These are phyloP conservation scores for Kalmusia sp. DNA, from an alignment of 2,329 filamentous ascomycete genomes.

Conservation along the genomic window DNA sequence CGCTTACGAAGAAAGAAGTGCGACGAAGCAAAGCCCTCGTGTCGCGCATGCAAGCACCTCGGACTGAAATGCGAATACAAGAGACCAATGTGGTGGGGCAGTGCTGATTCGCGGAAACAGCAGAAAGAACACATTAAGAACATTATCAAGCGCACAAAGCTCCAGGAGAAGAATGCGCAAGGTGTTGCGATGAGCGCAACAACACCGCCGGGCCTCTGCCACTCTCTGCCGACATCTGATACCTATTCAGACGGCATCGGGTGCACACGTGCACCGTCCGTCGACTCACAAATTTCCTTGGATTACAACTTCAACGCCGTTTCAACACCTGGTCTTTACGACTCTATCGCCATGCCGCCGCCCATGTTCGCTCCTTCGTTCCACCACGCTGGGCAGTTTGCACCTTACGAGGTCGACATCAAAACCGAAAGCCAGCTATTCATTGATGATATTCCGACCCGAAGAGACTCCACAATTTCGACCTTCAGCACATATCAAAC, in stretches of 20 bases:
- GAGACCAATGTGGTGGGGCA: slow-evolving; percentile 96
- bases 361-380: slow-evolving; percentile 52
- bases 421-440: slow-evolving; percentile 95
- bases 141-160: slow-evolving; percentile 96
- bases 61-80: slow-evolving; percentile 94
- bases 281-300: slow-evolving; percentile 77
- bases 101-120: slow-evolving; percentile 80
- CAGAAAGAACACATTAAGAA: slow-evolving; percentile 97
- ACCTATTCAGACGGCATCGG: slow-evolving; percentile 78
- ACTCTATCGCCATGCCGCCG: slow-evolving; percentile 64
- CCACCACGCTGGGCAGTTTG: slow-evolving; percentile 65
- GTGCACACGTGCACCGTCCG: slow-evolving; percentile 74
- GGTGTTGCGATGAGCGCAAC: slow-evolving; percentile 57
- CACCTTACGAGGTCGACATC: slow-evolving; percentile 92
- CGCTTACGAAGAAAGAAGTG: slow-evolving; percentile 74
- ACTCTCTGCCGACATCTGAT: slow-evolving; percentile 81
- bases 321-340: slow-evolving; percentile 63
- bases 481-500: slow-evolving; percentile 92
- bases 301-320: slow-evolving; percentile 72
- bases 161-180: slow-evolving; percentile 79
- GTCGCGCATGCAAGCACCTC: slow-evolving; percentile 72
- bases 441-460: slow-evolving; percentile 85
- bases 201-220: slow-evolving; percentile 80
- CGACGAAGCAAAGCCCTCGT: slow-evolving; percentile 70
- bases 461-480: slow-evolving; percentile 85